phyloP scores from a whole-genome alignment of 169 alveolate genomes.

The Perkinsus chesapeaki region DNA sequence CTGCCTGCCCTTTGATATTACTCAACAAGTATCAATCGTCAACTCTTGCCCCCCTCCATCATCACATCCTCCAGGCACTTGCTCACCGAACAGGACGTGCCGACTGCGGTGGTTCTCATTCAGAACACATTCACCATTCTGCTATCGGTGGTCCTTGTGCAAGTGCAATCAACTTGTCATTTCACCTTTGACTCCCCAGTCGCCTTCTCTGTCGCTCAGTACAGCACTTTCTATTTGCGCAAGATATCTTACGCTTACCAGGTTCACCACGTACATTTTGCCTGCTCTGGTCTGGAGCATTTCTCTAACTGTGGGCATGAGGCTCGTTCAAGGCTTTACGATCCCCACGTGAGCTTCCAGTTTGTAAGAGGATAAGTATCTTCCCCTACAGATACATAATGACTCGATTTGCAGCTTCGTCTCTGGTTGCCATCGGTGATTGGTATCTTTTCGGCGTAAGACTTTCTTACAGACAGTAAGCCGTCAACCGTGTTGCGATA shows the following conservation, averaged over 20 bases:
- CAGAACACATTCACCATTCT: neutral
- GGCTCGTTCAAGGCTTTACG: neutral
- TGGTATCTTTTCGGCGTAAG: neutral
- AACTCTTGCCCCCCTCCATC: neutral
- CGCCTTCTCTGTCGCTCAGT: no score
- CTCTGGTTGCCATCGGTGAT: neutral
- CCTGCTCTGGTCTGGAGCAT: neutral
- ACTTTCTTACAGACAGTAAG: neutral
- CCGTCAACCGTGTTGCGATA: neutral
- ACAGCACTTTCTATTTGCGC: no score
- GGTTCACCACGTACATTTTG: neutral
- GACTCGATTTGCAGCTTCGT: neutral
- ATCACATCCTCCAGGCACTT: neutral
- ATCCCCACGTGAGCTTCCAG: neutral
- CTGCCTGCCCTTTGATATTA: neutral
- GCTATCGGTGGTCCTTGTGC: neutral
- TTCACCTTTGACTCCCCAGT: no score
- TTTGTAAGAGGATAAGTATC: neutral
- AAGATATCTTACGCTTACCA: no score
- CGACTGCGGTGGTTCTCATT: neutral
- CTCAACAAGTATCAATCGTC: neutral
- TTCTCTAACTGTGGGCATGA: neutral
- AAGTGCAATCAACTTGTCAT: no score
- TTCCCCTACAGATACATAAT: neutral
- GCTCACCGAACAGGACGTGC: neutral